Conservation (phyloP, 2,329 filamentous ascomycete genomes). For the Exophiala oligosperma region DNA sequence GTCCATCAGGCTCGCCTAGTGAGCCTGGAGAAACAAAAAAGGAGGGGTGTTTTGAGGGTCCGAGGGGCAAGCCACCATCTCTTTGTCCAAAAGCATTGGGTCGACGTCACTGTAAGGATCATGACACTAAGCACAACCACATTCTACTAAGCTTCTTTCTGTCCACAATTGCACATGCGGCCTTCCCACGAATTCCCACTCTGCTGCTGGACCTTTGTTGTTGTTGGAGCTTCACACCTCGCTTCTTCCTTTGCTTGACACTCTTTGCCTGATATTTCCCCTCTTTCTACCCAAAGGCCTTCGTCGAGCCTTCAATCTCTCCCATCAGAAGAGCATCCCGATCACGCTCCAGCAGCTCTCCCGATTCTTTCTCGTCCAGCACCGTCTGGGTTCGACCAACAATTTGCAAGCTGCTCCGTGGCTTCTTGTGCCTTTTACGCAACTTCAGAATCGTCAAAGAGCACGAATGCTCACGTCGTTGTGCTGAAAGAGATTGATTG, state of each 20-base stretch:
- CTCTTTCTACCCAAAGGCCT: background rate
- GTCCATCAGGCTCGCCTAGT: too few relatives aligned
- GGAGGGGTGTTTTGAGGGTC: too few relatives aligned
- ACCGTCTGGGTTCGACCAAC: constrained; percentile 7
- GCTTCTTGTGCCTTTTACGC: background rate
- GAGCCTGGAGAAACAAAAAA: too few relatives aligned
- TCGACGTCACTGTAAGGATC: too few relatives aligned
- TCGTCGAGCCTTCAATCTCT: background rate
- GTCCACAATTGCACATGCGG: background rate
- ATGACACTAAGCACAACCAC: background rate
- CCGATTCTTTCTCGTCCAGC: constrained; percentile 17
- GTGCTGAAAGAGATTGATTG: background rate
- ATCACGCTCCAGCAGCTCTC: background rate
- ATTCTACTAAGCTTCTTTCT: background rate
- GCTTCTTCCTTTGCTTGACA: too few relatives aligned
- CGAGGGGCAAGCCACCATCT: too few relatives aligned
- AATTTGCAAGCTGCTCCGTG: too few relatives aligned
- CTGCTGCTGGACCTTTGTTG: background rate
- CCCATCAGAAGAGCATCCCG: background rate
- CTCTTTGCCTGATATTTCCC: background rate
- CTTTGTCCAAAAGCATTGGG: too few relatives aligned
- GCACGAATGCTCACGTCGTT: background rate
- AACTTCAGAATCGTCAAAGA: background rate
- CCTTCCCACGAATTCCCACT: background rate
- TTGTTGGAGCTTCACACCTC: background rate